Base-by-base conservation (phyloP, 345 rosid species). In the Heritiera littoralis region DNA sequence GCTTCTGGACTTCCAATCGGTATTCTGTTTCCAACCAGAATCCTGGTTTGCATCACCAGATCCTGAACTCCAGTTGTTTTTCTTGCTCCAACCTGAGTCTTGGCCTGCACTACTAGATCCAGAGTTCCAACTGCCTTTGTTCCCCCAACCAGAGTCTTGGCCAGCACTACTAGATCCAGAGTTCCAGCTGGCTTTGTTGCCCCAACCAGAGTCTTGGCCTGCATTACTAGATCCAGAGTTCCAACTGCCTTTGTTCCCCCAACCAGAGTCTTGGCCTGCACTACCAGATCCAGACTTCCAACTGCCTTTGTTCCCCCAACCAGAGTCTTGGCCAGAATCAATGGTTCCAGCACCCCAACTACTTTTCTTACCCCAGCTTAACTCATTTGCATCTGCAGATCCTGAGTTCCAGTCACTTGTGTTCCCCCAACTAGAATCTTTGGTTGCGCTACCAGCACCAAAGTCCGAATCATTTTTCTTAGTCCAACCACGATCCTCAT, bases 101-200 rank as follows among this genome's bases (percentile, higher is more conserved):
- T 72, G 81, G 41, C 10, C 41, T 46, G 75, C 75, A 68, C 13
- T 51, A 20, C 32, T 63, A 32, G 80, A 40, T 32, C 72, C 73
- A 5, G 73, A 15, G 51, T 72, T 46, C 66, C 75, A 78, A 4
- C 30, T 23, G 10, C 79, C 43, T 45, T 72, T 72, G 8, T 72
- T 71, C n/a, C 77, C 83, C 88, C 88, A 83, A 51, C 77, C 78
- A 63, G 84, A 46, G 45, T 71, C 84, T 75, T 72, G 81, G 41
- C 10, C 41, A 32, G 75, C 75, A 68, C 13, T 51, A 20, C 32
- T 23, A 23, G 28, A 23, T 23, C 28, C 28, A 23, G 28, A 23
- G 28, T 23, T 23, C 28, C 28, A 23, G 0, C 28, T 23, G 28
- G 0, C 28, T 23, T 23, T 23, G 28, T 23, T 23, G 0, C 28